These are phyloP conservation scores for Exophiala calicioides DNA, from an alignment of 2,329 filamentous ascomycete species.

Conservation along the genomic window DNA sequence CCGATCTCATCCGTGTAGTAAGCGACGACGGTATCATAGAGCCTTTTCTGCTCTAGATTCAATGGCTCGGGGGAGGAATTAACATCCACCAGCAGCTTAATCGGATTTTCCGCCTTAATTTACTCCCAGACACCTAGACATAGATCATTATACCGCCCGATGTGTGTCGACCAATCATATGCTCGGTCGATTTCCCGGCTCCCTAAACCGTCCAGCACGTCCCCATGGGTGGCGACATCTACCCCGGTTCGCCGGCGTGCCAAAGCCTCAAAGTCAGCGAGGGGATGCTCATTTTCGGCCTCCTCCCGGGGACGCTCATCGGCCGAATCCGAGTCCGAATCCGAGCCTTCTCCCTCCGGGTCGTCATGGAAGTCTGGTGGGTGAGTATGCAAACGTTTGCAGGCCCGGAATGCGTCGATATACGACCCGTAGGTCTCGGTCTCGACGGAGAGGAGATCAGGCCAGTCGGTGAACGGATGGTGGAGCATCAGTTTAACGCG, in stretches of 20 bases:
- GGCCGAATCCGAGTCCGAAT: background rate
- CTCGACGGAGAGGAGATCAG: background rate
- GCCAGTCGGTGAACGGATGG: background rate
- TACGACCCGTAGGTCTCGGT: background rate
- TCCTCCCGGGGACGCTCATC: background rate
- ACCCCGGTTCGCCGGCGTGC: background rate
- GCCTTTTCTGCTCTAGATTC: background rate
- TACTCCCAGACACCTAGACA: background rate
- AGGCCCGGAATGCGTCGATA: background rate
- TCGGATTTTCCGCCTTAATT: background rate
- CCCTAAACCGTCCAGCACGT: background rate
- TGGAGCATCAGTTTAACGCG: background rate
- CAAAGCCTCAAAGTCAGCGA: slow-evolving; percentile 1
- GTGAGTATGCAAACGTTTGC: background rate
- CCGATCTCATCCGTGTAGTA: background rate
- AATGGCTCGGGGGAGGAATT: background rate
- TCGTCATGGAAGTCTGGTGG: background rate
- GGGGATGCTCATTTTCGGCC: background rate
- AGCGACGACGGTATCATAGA: background rate
- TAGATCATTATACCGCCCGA: background rate
- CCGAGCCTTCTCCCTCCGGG: background rate
- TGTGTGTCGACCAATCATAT: background rate
- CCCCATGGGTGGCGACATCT: background rate
- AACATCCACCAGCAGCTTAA: background rate
- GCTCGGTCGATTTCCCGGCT: background rate